phyloP scores from a whole-genome alignment of 129 eudicot genomes.

The Silybum marianum region DNA sequence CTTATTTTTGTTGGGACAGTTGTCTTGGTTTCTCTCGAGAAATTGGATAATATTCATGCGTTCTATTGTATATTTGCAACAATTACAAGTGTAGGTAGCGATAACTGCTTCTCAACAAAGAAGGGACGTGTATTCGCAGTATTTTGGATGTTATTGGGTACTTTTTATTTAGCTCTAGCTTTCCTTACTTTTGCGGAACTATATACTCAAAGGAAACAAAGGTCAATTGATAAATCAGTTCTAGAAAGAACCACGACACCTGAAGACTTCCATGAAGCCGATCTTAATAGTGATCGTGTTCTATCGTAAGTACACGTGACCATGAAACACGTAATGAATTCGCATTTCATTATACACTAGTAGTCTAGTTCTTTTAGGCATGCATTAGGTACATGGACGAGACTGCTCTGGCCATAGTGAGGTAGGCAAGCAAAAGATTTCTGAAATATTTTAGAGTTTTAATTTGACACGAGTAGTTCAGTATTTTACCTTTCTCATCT shows the following conservation, averaged over 20 bases:
- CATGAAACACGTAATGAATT: background rate
- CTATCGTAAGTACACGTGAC: slow-evolving; percentile 63
- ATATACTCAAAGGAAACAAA: slow-evolving; percentile 65
- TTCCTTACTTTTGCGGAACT: slow-evolving; percentile 78
- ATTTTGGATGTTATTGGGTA: slow-evolving; percentile 83
- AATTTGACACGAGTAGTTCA: background rate
- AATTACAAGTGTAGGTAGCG: slow-evolving; percentile 87
- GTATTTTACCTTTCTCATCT: background rate
- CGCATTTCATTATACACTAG: background rate
- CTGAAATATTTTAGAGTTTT: background rate
- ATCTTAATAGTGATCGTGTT: slow-evolving; percentile 72
- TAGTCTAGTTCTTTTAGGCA: background rate
- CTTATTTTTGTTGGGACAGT: slow-evolving; percentile 62
- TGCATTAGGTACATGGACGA: background rate
- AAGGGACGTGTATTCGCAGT: slow-evolving; percentile 88
- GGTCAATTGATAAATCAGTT: slow-evolving; percentile 54
- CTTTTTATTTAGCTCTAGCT: slow-evolving; percentile 79
- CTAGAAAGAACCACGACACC: slow-evolving; percentile 72
- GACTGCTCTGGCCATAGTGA: too few species aligned
- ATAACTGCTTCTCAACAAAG: slow-evolving; percentile 78
- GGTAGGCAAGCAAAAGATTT: too few species aligned
- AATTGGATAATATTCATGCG: slow-evolving; percentile 63
- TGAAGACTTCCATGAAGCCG: slow-evolving; percentile 82
- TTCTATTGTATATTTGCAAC: slow-evolving; percentile 88
- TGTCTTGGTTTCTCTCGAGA: slow-evolving; percentile 63